Evolutionary conservation across 139 green algal genomes (phyloP).

Genomic region (Raphidocelis subcapitata): DNA sequence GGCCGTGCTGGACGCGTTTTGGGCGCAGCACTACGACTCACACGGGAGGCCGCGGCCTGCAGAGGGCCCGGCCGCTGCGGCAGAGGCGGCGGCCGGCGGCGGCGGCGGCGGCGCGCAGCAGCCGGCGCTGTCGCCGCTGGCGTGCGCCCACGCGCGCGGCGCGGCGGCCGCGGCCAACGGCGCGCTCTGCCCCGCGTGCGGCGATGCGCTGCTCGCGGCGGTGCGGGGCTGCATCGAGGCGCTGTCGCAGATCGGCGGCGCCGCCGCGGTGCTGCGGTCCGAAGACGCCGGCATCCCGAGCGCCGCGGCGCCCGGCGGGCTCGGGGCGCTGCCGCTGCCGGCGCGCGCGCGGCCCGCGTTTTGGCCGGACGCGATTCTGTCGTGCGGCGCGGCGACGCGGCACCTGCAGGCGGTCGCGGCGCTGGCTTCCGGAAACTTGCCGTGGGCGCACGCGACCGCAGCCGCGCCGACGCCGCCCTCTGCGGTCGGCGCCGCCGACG

Average conservation of each 20-base stretch:
- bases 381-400: background rate
- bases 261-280: constrained; percentile 9
- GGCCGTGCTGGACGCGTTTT: constrained; percentile 53
- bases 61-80: background rate
- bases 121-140: constrained; percentile 1
- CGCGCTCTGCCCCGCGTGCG: constrained; percentile 9
- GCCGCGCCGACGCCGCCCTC: too few species aligned
- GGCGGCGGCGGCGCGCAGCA: background rate
- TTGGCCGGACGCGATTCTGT: constrained; percentile 2
- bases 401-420: too few species aligned
- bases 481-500: too few species aligned
- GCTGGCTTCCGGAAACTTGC: too few species aligned
- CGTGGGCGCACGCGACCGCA: too few species aligned
- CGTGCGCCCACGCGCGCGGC: constrained; percentile 14
- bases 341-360: background rate
- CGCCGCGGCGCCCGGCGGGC: background rate
- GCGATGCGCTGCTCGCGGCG: constrained; percentile 18
- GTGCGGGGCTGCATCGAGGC: constrained; percentile 25
- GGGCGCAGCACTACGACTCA: constrained; percentile 44
- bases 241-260: constrained; percentile 20
- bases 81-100: constrained; percentile 7
- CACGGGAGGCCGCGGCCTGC: constrained; percentile 39
- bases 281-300: background rate
- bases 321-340: constrained; percentile 3
- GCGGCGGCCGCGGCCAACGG: too few species aligned